Conservation (phyloP, 2,329 filamentous ascomycete genomes). For the Exophiala sideris region DNA sequence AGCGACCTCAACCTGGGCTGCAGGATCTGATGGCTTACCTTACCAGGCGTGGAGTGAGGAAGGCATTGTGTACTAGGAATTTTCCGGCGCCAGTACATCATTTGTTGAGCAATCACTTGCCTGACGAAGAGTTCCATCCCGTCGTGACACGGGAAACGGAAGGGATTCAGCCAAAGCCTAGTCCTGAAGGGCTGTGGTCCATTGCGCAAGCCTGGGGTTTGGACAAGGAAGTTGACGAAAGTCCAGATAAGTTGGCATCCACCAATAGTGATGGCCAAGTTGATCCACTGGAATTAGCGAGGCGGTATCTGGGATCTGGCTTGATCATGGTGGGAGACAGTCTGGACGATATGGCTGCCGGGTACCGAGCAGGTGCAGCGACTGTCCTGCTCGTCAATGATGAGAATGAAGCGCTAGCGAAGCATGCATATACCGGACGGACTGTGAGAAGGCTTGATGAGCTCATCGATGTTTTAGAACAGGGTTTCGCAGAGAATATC, state of each 20-base stretch:
- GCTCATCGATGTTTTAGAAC: slow-evolving; percentile 69
- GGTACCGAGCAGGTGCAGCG: slow-evolving; percentile 75
- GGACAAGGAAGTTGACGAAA: slow-evolving; percentile 6
- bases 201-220: slow-evolving; percentile 26
- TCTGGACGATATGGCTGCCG: slow-evolving; percentile 90
- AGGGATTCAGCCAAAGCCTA: slow-evolving; percentile 26
- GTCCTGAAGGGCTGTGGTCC: slow-evolving; percentile 27
- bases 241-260: background rate
- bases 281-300: slow-evolving; percentile 49
- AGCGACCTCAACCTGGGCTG: slow-evolving; percentile 79
- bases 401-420: slow-evolving; percentile 67
- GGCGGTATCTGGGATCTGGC: slow-evolving; percentile 16
- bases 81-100: slow-evolving; percentile 62
- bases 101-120: slow-evolving; percentile 30
- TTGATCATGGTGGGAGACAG: slow-evolving; percentile 61
- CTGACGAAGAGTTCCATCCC: slow-evolving; percentile 23
- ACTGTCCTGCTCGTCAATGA: slow-evolving; percentile 86
- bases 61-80: slow-evolving; percentile 91
- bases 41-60: slow-evolving; percentile 58
- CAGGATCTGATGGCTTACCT: slow-evolving; percentile 77
- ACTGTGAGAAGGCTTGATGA: slow-evolving; percentile 71
- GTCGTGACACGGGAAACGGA: slow-evolving; percentile 28
- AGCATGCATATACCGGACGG: slow-evolving; percentile 73
- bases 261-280: background rate
- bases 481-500: slow-evolving; percentile 61